Conservation (phyloP, 2,329 filamentous ascomycete species). For the Colletotrichum eleusines region DNA sequence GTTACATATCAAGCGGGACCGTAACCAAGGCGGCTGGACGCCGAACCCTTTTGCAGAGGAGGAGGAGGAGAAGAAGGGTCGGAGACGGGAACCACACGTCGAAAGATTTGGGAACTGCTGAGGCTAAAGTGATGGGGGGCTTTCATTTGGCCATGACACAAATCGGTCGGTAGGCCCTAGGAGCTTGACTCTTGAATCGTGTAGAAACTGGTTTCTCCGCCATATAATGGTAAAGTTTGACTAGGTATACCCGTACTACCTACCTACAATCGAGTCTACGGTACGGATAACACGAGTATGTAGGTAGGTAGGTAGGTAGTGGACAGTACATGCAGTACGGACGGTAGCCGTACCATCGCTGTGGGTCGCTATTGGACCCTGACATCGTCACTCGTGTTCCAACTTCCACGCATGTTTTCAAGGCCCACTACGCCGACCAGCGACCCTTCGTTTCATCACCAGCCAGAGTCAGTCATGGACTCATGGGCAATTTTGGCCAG, state of each 20-base stretch:
- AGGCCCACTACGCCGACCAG: conserved; percentile 35
- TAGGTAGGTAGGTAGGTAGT: no score
- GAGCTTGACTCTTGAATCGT: conserved; percentile 9
- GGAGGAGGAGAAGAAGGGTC: no score
- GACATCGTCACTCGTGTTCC: conserved; percentile 38
- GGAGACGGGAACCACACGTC: conserved; percentile 8
- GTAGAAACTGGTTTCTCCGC: conserved; percentile 8
- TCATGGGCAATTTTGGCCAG: conserved; percentile 1
- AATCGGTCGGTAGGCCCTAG: background rate
- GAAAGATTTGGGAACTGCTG: conserved; percentile 1
- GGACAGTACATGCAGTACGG: no score
- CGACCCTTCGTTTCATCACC: conserved; percentile 10
- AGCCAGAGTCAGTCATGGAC: background rate
- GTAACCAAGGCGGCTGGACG: background rate
- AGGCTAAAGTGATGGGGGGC: background rate
- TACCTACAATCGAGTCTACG: no score
- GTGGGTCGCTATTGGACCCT: conserved; percentile 20
- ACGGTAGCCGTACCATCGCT: background rate
- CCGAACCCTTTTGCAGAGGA: background rate
- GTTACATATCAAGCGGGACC: conserved; percentile 4
- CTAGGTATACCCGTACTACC: no score
- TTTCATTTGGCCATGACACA: background rate
- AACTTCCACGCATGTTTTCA: conserved; percentile 26
- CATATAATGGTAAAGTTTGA: background rate
- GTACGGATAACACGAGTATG: no score